Evolutionary conservation across 805 yeast species (phyloP), one percentile per base, ranked within the genome.

Genomic region (Cyberlindnera suaveolens): DNA sequence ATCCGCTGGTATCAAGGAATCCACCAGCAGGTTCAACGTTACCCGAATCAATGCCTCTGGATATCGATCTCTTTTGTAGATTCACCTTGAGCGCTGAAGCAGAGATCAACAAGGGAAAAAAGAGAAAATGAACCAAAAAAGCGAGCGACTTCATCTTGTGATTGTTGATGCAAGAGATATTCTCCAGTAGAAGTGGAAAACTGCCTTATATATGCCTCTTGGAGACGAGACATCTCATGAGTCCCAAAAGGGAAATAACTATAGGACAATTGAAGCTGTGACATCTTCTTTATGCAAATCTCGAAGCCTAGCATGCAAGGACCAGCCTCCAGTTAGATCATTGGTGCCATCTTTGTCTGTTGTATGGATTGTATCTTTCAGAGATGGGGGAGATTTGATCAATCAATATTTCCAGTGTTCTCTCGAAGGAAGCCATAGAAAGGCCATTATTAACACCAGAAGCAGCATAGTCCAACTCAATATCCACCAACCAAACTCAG

Each of bases 1-100:
- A 34, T 10, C 39, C 42, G 5, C 34, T 19, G 31, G 27, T 46
- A 18, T 23, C 15, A 38, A 38, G 41, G 36, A 32, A 42, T 5
- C 40, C 42, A n/a, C 33, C 5, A 4, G 37, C 11, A 7, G 32
- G 15, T 2, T 23, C 42, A 33, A 31, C 40, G 17, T 38, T 30
- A 3, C 33, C 39, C 3, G 45, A 30, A 15, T 34, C 44, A 32
- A 42, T 34, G 15, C 47, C 41, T 31, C 43, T 43, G 16, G 34
- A 26, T 7, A 43, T 18, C 23, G 39, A 27, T n/a, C 44, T 35
- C 16, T 41, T 36, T 29, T 16, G 37, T 26, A 48, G 11, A 18
- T 19, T 40, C 14, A 45, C 29, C 30, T 43, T 48, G 16, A 42
- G 20, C 4, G 47, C 42, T 11, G 41, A 6, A 19, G 49, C 47